Percentiles rank a stretch among this genome's conserved stretches.
These are phyloP conservation scores for Nakazawaea holstii DNA, from an alignment of 805 yeast species.

Conservation along the genomic window DNA sequence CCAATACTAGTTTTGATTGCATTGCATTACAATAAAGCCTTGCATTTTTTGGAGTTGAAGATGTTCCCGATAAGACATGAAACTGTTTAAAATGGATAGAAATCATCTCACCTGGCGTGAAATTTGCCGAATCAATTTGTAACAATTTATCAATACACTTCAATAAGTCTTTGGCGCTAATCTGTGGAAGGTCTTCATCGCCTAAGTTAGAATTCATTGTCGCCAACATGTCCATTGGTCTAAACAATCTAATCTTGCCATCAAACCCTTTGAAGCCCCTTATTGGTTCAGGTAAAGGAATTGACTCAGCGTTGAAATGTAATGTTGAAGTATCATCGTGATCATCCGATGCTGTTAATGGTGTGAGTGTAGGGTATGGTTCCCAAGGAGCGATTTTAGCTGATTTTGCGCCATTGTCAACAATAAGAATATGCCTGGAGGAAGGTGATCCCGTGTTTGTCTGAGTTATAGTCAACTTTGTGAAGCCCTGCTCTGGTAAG, in stretches of 20 bases:
- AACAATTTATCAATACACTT: conserved; percentile 37
- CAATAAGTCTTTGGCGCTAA: conserved; percentile 39
- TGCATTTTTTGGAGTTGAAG: conserved; percentile 37
- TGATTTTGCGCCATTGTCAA: conserved; percentile 35
- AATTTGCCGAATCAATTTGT: conserved; percentile 35
- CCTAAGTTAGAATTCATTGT: conserved; percentile 45
- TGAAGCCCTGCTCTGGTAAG: conserved; percentile 1
- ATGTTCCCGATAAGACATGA: no score
- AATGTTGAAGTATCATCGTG: conserved; percentile 38
- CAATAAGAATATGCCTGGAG: conserved; percentile 40
- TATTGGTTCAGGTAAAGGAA: conserved; percentile 31
- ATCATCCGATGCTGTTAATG: conserved; percentile 33
- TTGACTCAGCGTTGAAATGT: conserved; percentile 39
- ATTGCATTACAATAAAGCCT: conserved; percentile 38
- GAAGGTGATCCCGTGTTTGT: conserved; percentile 15
- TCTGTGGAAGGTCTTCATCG: conserved; percentile 41
- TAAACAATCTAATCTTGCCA: conserved; percentile 24
- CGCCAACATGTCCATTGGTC: conserved; percentile 42
- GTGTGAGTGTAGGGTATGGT: conserved; percentile 30
- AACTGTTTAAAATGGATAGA: conserved; percentile 49
- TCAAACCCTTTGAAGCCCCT: conserved; percentile 34
- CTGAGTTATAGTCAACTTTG: conserved; percentile 2
- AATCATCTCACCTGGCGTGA: conserved; percentile 39
- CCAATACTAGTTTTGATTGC: conserved; percentile 32
- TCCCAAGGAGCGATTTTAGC: conserved; percentile 31